Evolutionary conservation across 176 grass and related monocot genomes (phyloP).

Genomic region (Hordeum vulgare): MorexV3_pseudomolecules_assembly NC_058523.1:397551835-397552334

Average conservation of each 20-base stretch:
- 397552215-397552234: not conserved
- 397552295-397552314: not conserved
- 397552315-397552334: no score
- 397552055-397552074: not conserved
- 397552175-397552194: not conserved
- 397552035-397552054: not conserved
- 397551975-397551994: not conserved
- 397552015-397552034: not conserved
- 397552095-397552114: not conserved
- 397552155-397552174: not conserved
- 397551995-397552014: not conserved
- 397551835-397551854: not conserved
- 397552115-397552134: not conserved
- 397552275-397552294: not conserved
- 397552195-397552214: not conserved
- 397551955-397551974: not conserved
- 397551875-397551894: not conserved
- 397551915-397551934: not conserved
- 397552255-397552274: not conserved
- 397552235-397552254: not conserved
- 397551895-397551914: not conserved
- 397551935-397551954: not conserved
- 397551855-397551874: not conserved
- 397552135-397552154: conserved; percentile 3
- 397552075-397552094: not conserved